Conservation (phyloP, 495 filamentous ascomycete species). For the Jackrogersella multiformis region DNA sequence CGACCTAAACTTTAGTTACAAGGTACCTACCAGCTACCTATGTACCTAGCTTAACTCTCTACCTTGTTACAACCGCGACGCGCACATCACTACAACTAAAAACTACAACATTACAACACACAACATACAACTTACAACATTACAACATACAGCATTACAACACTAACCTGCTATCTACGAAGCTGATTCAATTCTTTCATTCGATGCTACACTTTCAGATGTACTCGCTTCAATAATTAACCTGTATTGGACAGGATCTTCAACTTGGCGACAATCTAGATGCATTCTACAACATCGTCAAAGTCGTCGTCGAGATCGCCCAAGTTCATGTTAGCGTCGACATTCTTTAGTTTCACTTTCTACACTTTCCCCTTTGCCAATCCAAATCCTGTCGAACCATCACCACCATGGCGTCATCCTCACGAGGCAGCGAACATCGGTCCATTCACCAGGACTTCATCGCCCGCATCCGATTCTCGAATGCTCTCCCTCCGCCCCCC, state of each 20-base stretch:
- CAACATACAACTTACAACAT: too few species aligned
- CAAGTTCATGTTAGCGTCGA: background rate
- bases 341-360: constrained; percentile 1
- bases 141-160: too few species aligned
- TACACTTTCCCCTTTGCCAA: background rate
- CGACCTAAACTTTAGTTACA: background rate
- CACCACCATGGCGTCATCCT: constrained; percentile 55
- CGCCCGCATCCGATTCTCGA: constrained; percentile 91
- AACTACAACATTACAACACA: too few species aligned
- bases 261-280: background rate
- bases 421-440: constrained; percentile 60
- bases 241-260: too few species aligned
- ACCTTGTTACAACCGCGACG: constrained; percentile 14
- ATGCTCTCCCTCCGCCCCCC: constrained; percentile 90
- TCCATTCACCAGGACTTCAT: constrained; percentile 95
- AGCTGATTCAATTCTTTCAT: background rate
- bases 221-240: constrained; percentile 5
- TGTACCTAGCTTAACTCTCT: background rate
- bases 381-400: constrained; percentile 12
- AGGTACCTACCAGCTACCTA: constrained; percentile 2
- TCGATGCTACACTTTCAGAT: background rate
- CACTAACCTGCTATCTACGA: constrained; percentile 1
- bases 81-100: constrained; percentile 16
- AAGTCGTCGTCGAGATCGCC: background rate
- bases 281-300: background rate